Evolutionary conservation across 192 early-diverging fungal genomes (phyloP), one percentile per base, ranked within the genome.

Genomic region (Gamsiella multidivaricata): DNA sequence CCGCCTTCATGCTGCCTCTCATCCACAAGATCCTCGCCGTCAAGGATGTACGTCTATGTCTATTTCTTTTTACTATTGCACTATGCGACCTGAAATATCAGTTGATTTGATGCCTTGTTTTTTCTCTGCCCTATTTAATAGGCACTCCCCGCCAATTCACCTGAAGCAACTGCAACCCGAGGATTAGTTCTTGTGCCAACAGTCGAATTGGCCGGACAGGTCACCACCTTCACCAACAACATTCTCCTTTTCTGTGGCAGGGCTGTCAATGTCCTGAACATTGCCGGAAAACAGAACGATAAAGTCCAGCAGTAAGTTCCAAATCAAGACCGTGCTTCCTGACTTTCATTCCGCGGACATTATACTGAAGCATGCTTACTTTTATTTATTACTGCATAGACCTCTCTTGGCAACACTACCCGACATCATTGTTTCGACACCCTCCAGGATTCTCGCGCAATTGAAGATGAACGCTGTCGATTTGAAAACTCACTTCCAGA

Each of bases 191-290:
- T 99, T 33, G 96, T 99, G 5, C 97, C 97, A 12, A 97, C 97
- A 2, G 88, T 93, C 51, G 97, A 99, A 82, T 87, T 99, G 54
- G 95, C 97, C 12, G 94, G 93, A 72, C 97, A 99, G 80, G 96
- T 99, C 17, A 85, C 88, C 17, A 83, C 86, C 41, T 89, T 93
- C 51, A 70, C 95, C 45, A 88, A 88, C 31, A 90, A 92, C 43
- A 76, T 99, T 62, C 69, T 88, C 8, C 69, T 88, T 29, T 97
- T 94, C 69, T 91, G 93, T 51, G 86, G 90, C n/a, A 69, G 87
- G 22, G 69, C 85, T 20, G 80, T 95, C 12, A 85, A 75, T 26
- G 81, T 87, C 9, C 83, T 91, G 36, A 95, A 94, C 65, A 69
- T 95, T 43, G 88, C 88, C 23, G 82, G 78, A 66, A 86, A 85